phyloP scores from a whole-genome alignment of 306 rosid species.

The Lathyrus tuberosus region DNA sequence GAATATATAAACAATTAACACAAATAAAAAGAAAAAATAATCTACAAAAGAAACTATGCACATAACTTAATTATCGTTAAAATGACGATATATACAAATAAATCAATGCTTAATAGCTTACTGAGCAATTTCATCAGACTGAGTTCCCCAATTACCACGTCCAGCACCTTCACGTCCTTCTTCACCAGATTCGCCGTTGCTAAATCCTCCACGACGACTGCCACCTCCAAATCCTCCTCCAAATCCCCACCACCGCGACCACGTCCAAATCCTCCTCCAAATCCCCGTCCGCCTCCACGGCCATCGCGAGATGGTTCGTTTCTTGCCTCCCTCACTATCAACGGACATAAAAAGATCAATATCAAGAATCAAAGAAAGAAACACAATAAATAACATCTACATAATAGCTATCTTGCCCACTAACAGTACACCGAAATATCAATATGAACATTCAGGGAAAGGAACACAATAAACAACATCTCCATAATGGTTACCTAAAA shows the following conservation, averaged over 20 bases:
- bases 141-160: constrained; percentile 95
- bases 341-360: neutral
- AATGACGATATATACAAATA: neutral
- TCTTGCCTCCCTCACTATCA: constrained; percentile 75
- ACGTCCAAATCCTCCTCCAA: constrained; percentile 55
- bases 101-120: constrained; percentile 33
- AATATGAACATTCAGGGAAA: neutral
- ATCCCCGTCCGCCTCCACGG: constrained; percentile 47
- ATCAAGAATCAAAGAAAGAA: neutral
- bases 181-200: constrained; percentile 72
- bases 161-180: constrained; percentile 89
- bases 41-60: neutral
- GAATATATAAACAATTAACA: neutral
- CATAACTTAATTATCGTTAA: neutral
- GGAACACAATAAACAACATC: neutral
- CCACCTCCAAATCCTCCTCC: constrained; percentile 48
- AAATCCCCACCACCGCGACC: constrained; percentile 53
- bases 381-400: neutral
- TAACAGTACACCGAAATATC: constrained; percentile 19
- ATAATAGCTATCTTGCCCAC: constrained; percentile 56
- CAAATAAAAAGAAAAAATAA: neutral
- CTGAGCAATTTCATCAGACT: constrained; percentile 71
- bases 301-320: constrained; percentile 65
- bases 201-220: constrained; percentile 80
- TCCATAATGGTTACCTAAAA: neutral